These are phyloP conservation scores for Apiospora aurea DNA, from an alignment of 2,329 filamentous ascomycete species.

Conservation along the genomic window DNA sequence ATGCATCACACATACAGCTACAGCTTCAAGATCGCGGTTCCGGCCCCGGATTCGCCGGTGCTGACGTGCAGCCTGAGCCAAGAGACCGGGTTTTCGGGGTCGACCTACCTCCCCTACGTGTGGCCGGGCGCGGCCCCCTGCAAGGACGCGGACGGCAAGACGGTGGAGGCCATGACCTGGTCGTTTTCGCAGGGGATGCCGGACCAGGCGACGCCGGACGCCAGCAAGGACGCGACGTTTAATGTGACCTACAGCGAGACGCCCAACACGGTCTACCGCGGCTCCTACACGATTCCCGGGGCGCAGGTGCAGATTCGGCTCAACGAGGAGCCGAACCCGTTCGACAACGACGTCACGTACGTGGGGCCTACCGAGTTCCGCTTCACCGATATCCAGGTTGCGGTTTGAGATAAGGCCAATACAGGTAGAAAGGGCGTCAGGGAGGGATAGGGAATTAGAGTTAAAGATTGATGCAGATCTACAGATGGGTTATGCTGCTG, in stretches of 20 bases:
- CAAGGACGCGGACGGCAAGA: not conserved
- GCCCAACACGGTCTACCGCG: not conserved
- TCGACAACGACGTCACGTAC: conserved; percentile 2
- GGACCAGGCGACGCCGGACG: not conserved
- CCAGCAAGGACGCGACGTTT: conserved; percentile 1
- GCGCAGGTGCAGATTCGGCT: not conserved
- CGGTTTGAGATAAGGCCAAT: not conserved
- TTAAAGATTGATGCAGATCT: not conserved
- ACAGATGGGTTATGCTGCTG: not conserved
- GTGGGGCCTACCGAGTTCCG: not conserved
- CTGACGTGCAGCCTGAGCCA: not conserved
- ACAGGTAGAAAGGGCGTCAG: not conserved
- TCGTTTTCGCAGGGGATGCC: conserved; percentile 3
- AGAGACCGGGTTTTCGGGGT: conserved; percentile 1
- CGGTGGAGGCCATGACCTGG: not conserved
- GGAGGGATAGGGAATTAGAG: not conserved
- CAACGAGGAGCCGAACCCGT: conserved; percentile 2
- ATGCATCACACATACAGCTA: not conserved
- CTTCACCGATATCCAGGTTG: not conserved
- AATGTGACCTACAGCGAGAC: not conserved
- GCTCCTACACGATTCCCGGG: not conserved
- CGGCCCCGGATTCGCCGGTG: conserved; percentile 2
- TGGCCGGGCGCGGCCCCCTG: not conserved
- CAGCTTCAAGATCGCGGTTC: conserved; percentile 3
- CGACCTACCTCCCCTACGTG: not conserved